Base-by-base conservation (phyloP, 2,329 filamentous ascomycete species). In the Pseudocercospora pini-densiflorae region DNA sequence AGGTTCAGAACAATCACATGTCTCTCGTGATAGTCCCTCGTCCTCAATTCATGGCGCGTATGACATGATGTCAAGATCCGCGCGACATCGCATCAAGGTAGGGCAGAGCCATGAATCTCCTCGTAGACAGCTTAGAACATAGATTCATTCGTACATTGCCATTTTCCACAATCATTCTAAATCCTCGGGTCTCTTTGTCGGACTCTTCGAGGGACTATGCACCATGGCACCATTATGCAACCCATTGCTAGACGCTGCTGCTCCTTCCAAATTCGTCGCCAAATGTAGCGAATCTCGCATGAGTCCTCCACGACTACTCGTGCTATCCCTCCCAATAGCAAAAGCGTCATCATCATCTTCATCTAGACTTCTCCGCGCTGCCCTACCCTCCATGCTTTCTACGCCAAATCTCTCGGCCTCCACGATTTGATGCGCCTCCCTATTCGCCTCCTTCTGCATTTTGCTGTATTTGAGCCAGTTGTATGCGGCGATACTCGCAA, bases 391-490 rank as follows among this genome's bases (percentile, higher is more conserved):
- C 23, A 54, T 16, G n/a, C 49, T 10, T 3, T 54, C 51, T 4
- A 55, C 51, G 5, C 23, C 51, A 55, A 29, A 55, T 10, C 51
- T 24, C 24, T 55, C 51, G 54, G 76, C 76, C 62, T 80, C 80
- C 65, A 81, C 76, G 2, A 75, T 77, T 40, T 77, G 73, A 27
- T 83, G 81, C 21, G 78, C 81, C 60, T 84, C 81, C 70, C 82
- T 80, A 21, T 79, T 78, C 1, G 93, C 92, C 12, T 97, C 92
- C 62, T 86, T 81, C 55, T 92, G 87, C 95, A 99, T 97, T 79
- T 92, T 92, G 58, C 84, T 85, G 69, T 98, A 92, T 79, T 99
- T 98, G 79, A 98, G 89, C 77, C 92, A 97, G 76, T 99, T 99
- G 80, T 99, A 99, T 14, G 89, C 88, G 5, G 84, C 89, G 70